Percentiles rank a stretch among this genome's conserved stretches.
phyloP scores from a whole-genome alignment of 305 asterid genomes.

The Solanum hybrid region DNA sequence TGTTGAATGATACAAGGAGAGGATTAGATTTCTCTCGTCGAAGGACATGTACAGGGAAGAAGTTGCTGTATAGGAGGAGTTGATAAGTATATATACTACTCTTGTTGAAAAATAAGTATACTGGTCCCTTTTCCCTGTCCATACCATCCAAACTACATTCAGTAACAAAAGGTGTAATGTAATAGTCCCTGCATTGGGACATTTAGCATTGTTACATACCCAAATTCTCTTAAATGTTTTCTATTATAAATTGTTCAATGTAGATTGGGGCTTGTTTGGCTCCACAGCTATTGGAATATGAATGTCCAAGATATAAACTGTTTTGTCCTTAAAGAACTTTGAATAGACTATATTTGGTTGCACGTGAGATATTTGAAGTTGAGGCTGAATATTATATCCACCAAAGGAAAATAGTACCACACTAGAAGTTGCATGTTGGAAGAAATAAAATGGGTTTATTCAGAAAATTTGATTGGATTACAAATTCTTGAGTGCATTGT shows the following conservation, averaged over 20 bases:
- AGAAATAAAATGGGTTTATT: neutral
- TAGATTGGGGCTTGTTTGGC: neutral
- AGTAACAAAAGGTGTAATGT: neutral
- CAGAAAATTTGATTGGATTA: neutral
- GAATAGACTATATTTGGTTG: neutral
- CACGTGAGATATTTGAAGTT: neutral
- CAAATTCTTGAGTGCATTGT: neutral
- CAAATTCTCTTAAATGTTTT: neutral
- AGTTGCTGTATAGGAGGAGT: neutral
- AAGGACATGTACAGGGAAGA: conserved; percentile 24
- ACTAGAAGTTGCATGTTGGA: neutral
- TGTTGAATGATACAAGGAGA: conserved; percentile 11
- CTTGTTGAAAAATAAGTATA: neutral
- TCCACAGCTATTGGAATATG: neutral
- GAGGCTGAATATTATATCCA: neutral
- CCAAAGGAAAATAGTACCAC: neutral
- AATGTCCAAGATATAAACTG: neutral
- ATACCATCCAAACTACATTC: neutral
- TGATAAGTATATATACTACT: neutral
- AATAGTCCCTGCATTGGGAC: conserved; percentile 1
- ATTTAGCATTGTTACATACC: neutral
- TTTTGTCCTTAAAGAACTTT: neutral
- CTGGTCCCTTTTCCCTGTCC: neutral
- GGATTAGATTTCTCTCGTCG: conserved; percentile 7
- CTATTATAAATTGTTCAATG: conserved; percentile 1